A percentile compares a stretch with the other conserved stretches of the same genome.
phyloP scores from a whole-genome alignment of 1,139 yeast species.

The Protomyces inundatus region DNA sequence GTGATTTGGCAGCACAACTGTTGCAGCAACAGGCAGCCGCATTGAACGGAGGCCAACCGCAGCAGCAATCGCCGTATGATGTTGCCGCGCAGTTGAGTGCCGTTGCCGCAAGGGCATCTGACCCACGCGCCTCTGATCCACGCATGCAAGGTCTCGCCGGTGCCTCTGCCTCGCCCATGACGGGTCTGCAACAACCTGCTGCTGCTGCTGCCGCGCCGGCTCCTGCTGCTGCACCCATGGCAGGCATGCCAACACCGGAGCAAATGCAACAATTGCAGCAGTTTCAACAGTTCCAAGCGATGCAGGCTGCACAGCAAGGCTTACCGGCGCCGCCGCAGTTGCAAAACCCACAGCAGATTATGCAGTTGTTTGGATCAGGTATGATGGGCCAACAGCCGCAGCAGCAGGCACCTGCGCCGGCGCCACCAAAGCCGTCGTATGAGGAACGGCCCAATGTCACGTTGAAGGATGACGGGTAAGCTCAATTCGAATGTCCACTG shows the following conservation, averaged over 20 bases:
- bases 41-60: not conserved
- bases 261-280: not conserved
- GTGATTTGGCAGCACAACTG: conserved; percentile 14
- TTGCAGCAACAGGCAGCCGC: conserved; percentile 4
- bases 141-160: conserved; percentile 13
- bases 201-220: not conserved
- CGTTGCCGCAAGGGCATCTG: not conserved
- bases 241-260: conserved; percentile 6
- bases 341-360: conserved; percentile 6
- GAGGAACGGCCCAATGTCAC: conserved; percentile 37
- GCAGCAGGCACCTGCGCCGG: conserved; percentile 33
- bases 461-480: conserved; percentile 40
- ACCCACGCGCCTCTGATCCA: conserved; percentile 8
- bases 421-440: conserved; percentile 2
- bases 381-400: conserved; percentile 36
- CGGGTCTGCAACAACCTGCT: not conserved
- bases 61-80: not conserved
- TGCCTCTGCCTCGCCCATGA: not conserved
- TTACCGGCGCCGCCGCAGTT: conserved; percentile 14
- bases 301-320: not conserved
- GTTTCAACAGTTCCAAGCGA: not conserved
- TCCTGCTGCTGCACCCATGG: not conserved
- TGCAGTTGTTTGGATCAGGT: conserved; percentile 29
- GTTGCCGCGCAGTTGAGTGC: not conserved
- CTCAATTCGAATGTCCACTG: conserved; percentile 36